Conservation (phyloP, 2,329 filamentous ascomycete genomes). For the Aspergillus sp. region DNA sequence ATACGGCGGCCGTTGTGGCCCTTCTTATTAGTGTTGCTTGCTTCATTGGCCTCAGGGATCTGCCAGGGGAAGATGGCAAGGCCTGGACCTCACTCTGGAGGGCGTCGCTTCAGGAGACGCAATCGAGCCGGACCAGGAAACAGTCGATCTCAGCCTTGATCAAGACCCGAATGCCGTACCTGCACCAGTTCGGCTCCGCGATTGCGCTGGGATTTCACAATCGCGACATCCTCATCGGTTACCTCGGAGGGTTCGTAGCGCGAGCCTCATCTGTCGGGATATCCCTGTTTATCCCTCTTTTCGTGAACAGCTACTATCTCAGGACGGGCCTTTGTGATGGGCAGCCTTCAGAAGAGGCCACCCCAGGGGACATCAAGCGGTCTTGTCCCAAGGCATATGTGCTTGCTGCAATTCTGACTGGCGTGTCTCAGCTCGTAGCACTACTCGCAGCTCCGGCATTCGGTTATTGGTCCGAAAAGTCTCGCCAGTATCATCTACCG, state of each 20-base stretch:
- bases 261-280: conserved; percentile 94
- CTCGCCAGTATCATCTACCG: conserved; percentile 70
- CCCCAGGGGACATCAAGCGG: conserved; percentile 70
- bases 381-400: conserved; percentile 87
- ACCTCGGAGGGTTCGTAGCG: conserved; percentile 92
- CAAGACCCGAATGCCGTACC: conserved; percentile 35
- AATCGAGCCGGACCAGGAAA: conserved; percentile 2
- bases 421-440: conserved; percentile 84
- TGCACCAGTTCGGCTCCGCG: conserved; percentile 64
- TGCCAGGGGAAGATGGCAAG: conserved; percentile 77
- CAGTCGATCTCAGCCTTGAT: conserved; percentile 5
- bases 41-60: conserved; percentile 72
- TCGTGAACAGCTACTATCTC: conserved; percentile 89
- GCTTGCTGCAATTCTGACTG: conserved; percentile 83
- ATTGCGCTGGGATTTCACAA: conserved; percentile 74
- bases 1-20: conserved; percentile 77
- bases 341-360: conserved; percentile 35
- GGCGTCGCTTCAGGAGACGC: conserved; percentile 1
- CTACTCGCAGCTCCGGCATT: conserved; percentile 85
- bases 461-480: conserved; percentile 78
- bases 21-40: conserved; percentile 75
- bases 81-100: conserved; percentile 63
- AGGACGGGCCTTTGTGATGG: conserved; percentile 74
- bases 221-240: conserved; percentile 80
- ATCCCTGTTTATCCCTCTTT: conserved; percentile 90